phyloP scores from a whole-genome alignment of 140 eudicot species.

The Stevia rebaudiana region DNA sequence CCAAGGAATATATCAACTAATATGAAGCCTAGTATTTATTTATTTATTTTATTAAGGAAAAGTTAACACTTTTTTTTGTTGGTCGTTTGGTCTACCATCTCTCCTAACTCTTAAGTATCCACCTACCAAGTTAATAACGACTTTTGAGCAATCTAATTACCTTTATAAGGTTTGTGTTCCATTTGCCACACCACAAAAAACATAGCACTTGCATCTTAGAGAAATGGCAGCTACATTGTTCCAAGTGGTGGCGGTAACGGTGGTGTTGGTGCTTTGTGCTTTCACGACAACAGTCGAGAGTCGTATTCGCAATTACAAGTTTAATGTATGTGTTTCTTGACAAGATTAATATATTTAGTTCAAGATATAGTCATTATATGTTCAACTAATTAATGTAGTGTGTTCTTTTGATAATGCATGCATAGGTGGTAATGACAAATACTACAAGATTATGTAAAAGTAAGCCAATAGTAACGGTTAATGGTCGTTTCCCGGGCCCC shows the following conservation, averaged over 20 bases:
- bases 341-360: background rate
- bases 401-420: slow-evolving; percentile 9
- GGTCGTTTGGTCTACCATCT: slow-evolving; percentile 28
- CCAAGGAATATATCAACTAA: slow-evolving; percentile 29
- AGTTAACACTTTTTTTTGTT: background rate
- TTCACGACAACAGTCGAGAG: slow-evolving; percentile 43
- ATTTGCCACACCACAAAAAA: slow-evolving; percentile 16
- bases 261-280: slow-evolving; percentile 35
- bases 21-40: background rate
- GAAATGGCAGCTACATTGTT: slow-evolving; percentile 20
- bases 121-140: slow-evolving; percentile 31
- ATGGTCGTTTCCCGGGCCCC: slow-evolving; percentile 80
- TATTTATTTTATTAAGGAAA: background rate
- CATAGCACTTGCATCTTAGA: slow-evolving; percentile 7
- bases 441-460: slow-evolving; percentile 48
- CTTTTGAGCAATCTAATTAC: slow-evolving; percentile 27
- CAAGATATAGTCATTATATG: background rate
- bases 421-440: slow-evolving; percentile 70
- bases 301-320: slow-evolving; percentile 55
- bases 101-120: slow-evolving; percentile 36
- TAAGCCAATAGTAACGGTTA: slow-evolving; percentile 66
- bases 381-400: background rate
- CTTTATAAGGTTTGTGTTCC: slow-evolving; percentile 25
- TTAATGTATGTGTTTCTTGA: slow-evolving; percentile 40
- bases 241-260: slow-evolving; percentile 14